Conservation (phyloP, 148 eudicot species). For the Fagopyrum tataricum region DNA sequence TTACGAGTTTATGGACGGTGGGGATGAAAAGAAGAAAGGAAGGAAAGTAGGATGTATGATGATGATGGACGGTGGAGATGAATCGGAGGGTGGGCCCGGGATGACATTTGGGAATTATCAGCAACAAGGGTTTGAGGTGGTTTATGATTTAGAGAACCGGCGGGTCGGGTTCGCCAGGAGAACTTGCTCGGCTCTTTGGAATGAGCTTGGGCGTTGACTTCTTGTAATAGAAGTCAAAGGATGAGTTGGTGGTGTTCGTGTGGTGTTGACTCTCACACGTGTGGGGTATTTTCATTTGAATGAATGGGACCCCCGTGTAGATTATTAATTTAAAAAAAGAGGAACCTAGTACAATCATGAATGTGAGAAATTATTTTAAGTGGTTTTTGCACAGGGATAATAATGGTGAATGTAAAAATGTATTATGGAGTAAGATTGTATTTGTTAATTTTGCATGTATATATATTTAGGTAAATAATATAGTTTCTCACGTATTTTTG, state of each 20-base stretch:
- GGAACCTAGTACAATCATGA: constrained; percentile 5
- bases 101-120: constrained; percentile 84
- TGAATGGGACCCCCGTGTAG: neutral
- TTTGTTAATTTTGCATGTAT: neutral
- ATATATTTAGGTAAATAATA: neutral
- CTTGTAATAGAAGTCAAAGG: neutral
- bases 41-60: constrained; percentile 70
- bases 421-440: neutral
- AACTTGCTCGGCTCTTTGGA: constrained; percentile 77
- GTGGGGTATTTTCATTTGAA: neutral
- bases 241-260: neutral
- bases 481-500: neutral
- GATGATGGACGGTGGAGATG: constrained; percentile 87
- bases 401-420: neutral
- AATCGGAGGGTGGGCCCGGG: constrained; percentile 63
- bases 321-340: neutral
- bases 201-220: constrained; percentile 21
- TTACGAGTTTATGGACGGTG: constrained; percentile 61
- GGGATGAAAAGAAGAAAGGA: constrained; percentile 30
- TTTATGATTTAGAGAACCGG: constrained; percentile 66
- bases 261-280: constrained; percentile 7
- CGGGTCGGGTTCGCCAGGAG: constrained; percentile 81
- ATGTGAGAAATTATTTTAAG: neutral
- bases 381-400: neutral
- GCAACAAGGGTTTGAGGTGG: constrained; percentile 94